Conservation (phyloP, 73 alveolate genomes). For the Paramecium caudatum region DNA sequence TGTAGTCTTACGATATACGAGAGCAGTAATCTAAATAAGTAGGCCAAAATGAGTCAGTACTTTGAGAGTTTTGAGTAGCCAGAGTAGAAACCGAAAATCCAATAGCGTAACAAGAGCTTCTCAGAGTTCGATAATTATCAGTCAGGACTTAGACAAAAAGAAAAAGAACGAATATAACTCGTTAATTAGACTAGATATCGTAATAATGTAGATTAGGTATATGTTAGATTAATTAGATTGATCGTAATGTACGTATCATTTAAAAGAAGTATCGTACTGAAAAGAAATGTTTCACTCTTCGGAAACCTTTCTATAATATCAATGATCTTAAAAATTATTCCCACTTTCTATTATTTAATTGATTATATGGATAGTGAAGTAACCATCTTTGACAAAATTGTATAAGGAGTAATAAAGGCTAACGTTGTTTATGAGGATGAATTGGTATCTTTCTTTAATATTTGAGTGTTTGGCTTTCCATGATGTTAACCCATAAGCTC, state of each 20-base stretch:
- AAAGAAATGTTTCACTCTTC: conserved; percentile 40
- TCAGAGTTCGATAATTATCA: not conserved
- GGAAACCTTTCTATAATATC: conserved; percentile 15
- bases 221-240: not conserved
- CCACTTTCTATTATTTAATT: conserved; percentile 17
- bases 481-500: conserved; percentile 93
- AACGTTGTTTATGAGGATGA: conserved; percentile 93
- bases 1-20: not conserved
- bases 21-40: conserved; percentile 7
- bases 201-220: conserved; percentile 11
- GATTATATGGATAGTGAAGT: conserved; percentile 73
- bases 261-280: not conserved
- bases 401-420: conserved; percentile 90
- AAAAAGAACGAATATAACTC: not conserved
- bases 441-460: not conserved
- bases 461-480: conserved; percentile 89
- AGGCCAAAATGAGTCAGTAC: conserved; percentile 14
- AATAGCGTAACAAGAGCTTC: conserved; percentile 1
- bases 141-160: not conserved
- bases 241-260: not conserved
- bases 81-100: too few relatives aligned
- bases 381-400: conserved; percentile 94
- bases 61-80: too few relatives aligned
- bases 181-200: conserved; percentile 33
- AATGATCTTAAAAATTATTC: conserved; percentile 43